Conservation (phyloP, 202 grass and related monocot genomes). For the Carex arenaria region DNA sequence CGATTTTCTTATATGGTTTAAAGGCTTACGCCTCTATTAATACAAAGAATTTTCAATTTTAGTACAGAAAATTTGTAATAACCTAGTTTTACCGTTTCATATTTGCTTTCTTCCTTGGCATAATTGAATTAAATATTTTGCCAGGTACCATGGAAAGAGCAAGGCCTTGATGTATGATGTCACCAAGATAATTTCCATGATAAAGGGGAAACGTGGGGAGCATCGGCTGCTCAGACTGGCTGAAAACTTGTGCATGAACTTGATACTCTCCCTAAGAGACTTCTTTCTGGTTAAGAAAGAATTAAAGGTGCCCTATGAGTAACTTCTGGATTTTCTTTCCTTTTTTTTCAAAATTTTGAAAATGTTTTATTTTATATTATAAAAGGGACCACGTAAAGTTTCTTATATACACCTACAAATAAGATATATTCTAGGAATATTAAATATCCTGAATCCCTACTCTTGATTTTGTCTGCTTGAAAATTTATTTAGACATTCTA, state of each 20-base stretch:
- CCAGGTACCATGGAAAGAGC: constrained; percentile 93
- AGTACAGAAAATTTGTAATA: background rate
- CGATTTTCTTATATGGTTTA: background rate
- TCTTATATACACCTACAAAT: background rate
- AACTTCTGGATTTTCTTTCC: background rate
- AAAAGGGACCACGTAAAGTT: background rate
- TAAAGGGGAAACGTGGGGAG: constrained; percentile 90
- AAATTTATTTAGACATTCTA: background rate
- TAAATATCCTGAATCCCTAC: background rate
- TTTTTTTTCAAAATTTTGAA: constrained; percentile 26
- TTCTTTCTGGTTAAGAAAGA: constrained; percentile 99
- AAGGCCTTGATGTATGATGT: constrained; percentile 99
- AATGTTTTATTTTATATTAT: background rate
- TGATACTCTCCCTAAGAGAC: constrained; percentile 96
- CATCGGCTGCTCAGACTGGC: constrained; percentile 94
- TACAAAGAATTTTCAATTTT: background rate
- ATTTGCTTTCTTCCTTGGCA: constrained; percentile 11
- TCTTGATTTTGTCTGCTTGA: background rate
- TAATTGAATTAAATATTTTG: constrained; percentile 4
- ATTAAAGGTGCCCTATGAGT: constrained; percentile 55
- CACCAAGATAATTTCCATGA: constrained; percentile 98
- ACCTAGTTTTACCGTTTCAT: background rate
- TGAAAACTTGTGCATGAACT: constrained; percentile 98
- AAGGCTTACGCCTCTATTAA: background rate
- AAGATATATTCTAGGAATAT: background rate